A percentile compares a stretch with the other conserved stretches of the same genome.
These are phyloP conservation scores for Boletus coccyginus DNA, from an alignment of 768 basidiomycete species.

Conservation along the genomic window DNA sequence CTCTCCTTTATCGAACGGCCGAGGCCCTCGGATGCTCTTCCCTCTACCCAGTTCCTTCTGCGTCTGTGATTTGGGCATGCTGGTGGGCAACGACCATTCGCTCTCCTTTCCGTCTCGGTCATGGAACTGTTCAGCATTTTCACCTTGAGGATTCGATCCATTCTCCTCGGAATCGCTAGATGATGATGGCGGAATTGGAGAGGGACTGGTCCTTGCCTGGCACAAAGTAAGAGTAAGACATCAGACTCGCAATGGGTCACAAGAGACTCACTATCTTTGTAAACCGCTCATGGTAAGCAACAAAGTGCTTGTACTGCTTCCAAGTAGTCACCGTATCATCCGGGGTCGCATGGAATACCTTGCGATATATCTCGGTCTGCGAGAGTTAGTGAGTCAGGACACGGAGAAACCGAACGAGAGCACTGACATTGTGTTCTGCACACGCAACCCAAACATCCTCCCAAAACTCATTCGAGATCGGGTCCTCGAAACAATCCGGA, in stretches of 20 bases:
- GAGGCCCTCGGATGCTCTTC: conserved; percentile 47
- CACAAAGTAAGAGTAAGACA: conserved; percentile 9
- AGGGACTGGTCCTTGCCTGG: conserved; percentile 43
- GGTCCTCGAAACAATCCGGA: conserved; percentile 82
- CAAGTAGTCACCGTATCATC: conserved; percentile 93
- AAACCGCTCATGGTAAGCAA: conserved; percentile 70
- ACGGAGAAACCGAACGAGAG: neutral
- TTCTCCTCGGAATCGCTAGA: conserved; percentile 49
- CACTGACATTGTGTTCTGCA: conserved; percentile 83
- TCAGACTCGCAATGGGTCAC: neutral
- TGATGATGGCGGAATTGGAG: conserved; percentile 47
- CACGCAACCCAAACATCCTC: conserved; percentile 84
- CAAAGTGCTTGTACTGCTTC: conserved; percentile 92
- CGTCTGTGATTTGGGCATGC: conserved; percentile 18
- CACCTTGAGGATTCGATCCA: conserved; percentile 6
- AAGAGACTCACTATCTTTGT: conserved; percentile 55
- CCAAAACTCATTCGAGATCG: conserved; percentile 86
- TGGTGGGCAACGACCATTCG: conserved; percentile 15
- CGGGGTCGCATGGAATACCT: conserved; percentile 91
- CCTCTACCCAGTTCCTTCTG: conserved; percentile 37
- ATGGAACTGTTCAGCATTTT: conserved; percentile 19
- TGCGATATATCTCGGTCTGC: conserved; percentile 93
- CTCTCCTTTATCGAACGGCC: conserved; percentile 82
- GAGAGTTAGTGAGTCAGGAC: conserved; percentile 1
- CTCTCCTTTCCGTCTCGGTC: conserved; percentile 20